Evolutionary conservation across 176 grass and related monocot species (phyloP).

Genomic region (Alloteropsis semialata): DNA sequence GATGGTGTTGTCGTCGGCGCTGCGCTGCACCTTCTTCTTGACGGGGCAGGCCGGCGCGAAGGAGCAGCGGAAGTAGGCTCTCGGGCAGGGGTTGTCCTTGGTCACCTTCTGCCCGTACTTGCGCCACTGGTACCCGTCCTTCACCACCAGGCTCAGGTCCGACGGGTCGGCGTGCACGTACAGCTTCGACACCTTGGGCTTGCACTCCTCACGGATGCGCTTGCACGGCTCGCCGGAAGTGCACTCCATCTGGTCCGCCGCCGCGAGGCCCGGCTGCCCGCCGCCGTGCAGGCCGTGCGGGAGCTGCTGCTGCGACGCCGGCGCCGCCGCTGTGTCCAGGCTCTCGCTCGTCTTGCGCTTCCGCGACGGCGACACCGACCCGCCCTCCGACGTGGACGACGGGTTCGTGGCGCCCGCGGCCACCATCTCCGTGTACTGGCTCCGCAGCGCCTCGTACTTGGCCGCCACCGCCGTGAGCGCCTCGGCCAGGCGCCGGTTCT

Average conservation of each 20-base stretch:
- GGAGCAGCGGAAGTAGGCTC: conserved; percentile 90
- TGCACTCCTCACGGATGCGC: conserved; percentile 45
- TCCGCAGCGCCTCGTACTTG: conserved; percentile 52
- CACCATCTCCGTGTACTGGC: conserved; percentile 50
- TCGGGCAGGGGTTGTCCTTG: conserved; percentile 84
- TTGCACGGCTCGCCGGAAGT: conserved; percentile 62
- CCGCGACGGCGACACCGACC: conserved; percentile 56
- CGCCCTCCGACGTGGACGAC: conserved; percentile 67
- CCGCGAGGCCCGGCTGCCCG: not conserved
- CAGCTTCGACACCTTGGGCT: conserved; percentile 52
- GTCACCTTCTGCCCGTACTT: conserved; percentile 98
- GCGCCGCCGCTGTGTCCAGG: conserved; percentile 24
- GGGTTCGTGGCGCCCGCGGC: not conserved
- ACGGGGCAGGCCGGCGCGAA: conserved; percentile 75
- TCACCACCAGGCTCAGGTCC: conserved; percentile 73
- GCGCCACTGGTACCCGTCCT: conserved; percentile 89
- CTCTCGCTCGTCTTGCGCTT: conserved; percentile 67
- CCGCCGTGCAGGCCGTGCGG: not conserved
- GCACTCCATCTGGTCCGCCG: conserved; percentile 39
- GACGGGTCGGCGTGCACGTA: conserved; percentile 65
- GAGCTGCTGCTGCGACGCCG: conserved; percentile 17
- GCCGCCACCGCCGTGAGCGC: conserved; percentile 36
- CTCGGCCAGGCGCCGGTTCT: conserved; percentile 67
- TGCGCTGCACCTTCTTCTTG: conserved; percentile 82
- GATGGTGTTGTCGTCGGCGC: conserved; percentile 62